Base-by-base conservation (phyloP, 495 filamentous ascomycete species). In the Talaromyces wortmannii region DNA sequence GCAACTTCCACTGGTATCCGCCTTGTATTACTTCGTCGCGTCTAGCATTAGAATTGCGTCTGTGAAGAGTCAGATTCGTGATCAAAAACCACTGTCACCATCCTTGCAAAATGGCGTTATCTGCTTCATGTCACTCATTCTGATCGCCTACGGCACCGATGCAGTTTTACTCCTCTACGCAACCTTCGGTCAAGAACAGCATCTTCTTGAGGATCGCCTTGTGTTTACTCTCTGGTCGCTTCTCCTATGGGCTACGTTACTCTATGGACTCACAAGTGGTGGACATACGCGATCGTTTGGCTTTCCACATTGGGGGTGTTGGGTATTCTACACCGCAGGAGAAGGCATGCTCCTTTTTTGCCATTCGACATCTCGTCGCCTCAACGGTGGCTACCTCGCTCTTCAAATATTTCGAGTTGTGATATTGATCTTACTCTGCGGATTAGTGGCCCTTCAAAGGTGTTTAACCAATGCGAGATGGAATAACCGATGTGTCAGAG, bases 221-320 rank as follows among this genome's bases (percentile, higher is more conserved):
- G 18, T 59, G 5, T 59, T 52, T 31, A 8, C 52, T 13, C 33
- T 55, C 16, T 44, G 57, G 13, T 59, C 57, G 7, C 18, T 51
- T n/a, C 46, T 59, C 12, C 16, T 55, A 40, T 59, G 57, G 57
- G 50, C 50, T 18, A 47, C 45, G 3, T 44, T 59, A 15, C 17
- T 51, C 42, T 10, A 45, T n/a, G 47, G 33, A 12, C 46, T 40
- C 13, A 18, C 45, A 12, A 55, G 17, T 29, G 36, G 50, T 15
- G 17, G n/a, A 45, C 36, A 29, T 47, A 23, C 17, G 13, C 36
- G 36, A 13, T 40, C 36, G n/a, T 32, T 23, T 42, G 50, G 43
- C n/a, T 50, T 17, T 43, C 42, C 53, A 16, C 18, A 45, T 6
- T 45, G 23, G 18, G 49, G 48, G 18, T 56, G 49, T 42, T 53